phyloP scores from a whole-genome alignment of 1,284 basidiomycete genomes.

The Ganoderma lingzhi region DNA sequence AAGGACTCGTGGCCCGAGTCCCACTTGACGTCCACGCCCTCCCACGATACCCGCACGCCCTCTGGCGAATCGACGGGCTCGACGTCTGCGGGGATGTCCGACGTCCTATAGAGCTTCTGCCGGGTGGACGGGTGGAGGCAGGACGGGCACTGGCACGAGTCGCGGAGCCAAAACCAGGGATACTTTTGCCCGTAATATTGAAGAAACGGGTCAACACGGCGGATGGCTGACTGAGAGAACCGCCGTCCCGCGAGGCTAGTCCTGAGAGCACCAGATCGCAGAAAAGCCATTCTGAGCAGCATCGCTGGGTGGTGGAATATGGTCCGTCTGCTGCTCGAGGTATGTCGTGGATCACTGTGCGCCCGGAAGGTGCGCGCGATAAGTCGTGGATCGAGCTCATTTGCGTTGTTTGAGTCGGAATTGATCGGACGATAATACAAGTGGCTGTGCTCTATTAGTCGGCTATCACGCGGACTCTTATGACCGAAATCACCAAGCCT shows the following conservation, averaged over 20 bases:
- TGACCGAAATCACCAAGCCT: too few relatives aligned
- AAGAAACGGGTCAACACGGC: background rate
- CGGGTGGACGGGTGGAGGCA: slow-evolving; percentile 64
- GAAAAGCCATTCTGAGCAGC: background rate
- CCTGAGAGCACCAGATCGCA: background rate
- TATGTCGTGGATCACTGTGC: background rate
- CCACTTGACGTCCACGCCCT: slow-evolving; percentile 65
- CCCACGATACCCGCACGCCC: slow-evolving; percentile 47
- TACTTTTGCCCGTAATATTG: slow-evolving; percentile 35
- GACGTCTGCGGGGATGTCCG: slow-evolving; percentile 63
- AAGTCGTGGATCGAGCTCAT: background rate
- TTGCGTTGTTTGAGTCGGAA: background rate
- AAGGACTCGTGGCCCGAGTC: slow-evolving; percentile 64
- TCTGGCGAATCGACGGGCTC: slow-evolving; percentile 44
- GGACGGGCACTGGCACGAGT: slow-evolving; percentile 59
- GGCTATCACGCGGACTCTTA: background rate
- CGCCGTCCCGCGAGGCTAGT: background rate
- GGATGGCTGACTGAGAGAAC: slow-evolving; percentile 9
- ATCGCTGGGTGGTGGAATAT: background rate
- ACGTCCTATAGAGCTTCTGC: slow-evolving; percentile 75
- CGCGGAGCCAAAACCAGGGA: slow-evolving; percentile 57
- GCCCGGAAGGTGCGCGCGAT: too few relatives aligned
- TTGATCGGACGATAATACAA: background rate
- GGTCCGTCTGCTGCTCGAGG: background rate
- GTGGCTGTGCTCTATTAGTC: background rate